Conservation (phyloP, 306 rosid species). For the Lotus japonicus region DNA sequence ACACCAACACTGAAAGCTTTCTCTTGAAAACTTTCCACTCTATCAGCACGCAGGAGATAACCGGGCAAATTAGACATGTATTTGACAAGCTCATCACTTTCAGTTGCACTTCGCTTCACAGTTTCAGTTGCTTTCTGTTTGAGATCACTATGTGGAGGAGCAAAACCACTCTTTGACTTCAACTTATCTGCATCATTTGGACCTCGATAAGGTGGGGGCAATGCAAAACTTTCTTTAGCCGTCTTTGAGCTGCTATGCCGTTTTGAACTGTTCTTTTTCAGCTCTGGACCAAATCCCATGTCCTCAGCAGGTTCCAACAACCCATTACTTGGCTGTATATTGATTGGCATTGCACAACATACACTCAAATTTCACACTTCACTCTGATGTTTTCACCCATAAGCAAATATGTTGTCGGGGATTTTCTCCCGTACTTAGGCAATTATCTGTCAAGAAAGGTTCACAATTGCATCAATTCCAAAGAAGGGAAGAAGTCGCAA, state of each 20-base stretch:
- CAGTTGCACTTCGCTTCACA: constrained; percentile 24
- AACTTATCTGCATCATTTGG: constrained; percentile 33
- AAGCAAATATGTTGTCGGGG: constrained; percentile 7
- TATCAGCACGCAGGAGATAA: constrained; percentile 52
- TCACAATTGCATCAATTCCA: constrained; percentile 16
- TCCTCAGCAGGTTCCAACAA: constrained; percentile 36
- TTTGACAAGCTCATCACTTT: constrained; percentile 79
- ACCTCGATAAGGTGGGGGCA: constrained; percentile 31
- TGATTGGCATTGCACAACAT: constrained; percentile 24
- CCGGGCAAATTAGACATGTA: constrained; percentile 88
- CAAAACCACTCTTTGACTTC: constrained; percentile 39
- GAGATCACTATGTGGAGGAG: constrained; percentile 24
- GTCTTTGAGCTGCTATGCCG: constrained; percentile 39
- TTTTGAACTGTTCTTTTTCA: constrained; percentile 35
- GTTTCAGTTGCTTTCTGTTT: constrained; percentile 26
- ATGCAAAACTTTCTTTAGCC: constrained; percentile 33
- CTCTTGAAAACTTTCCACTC: constrained; percentile 48
- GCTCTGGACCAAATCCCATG: constrained; percentile 55
- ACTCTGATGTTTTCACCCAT: constrained; percentile 13
- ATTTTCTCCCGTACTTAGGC: not conserved
- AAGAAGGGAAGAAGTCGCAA: not conserved
- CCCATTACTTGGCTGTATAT: constrained; percentile 20
- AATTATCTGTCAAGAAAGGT: constrained; percentile 14
- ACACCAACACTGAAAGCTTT: constrained; percentile 87
- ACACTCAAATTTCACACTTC: constrained; percentile 28